phyloP scores from a whole-genome alignment of 2,329 filamentous ascomycete species.

The Aaosphaeria pasadenensis region DNA sequence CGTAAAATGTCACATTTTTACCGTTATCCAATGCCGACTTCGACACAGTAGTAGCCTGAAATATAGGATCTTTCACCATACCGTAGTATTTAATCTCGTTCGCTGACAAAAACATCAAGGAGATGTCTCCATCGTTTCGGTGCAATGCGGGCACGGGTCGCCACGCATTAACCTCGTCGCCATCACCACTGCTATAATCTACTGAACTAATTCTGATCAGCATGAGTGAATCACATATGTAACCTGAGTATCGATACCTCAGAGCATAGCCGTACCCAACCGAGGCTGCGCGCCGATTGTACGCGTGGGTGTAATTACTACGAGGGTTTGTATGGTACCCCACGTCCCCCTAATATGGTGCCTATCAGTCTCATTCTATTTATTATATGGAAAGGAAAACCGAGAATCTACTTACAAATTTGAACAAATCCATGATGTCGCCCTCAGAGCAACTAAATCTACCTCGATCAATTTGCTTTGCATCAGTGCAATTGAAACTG shows the following conservation, averaged over 20 bases:
- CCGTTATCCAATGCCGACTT: slow-evolving; percentile 1
- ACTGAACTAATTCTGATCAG: background rate
- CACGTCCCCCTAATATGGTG: too few relatives aligned
- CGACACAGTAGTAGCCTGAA: slow-evolving; percentile 1
- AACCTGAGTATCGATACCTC: background rate
- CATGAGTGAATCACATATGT: background rate
- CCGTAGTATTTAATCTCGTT: slow-evolving; percentile 5
- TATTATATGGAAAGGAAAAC: too few relatives aligned
- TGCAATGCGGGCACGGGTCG: slow-evolving; percentile 1
- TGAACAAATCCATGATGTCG: slow-evolving; percentile 1
- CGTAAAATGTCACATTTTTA: slow-evolving; percentile 4
- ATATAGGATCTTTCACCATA: slow-evolving; percentile 5
- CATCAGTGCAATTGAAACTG: slow-evolving; percentile 3
- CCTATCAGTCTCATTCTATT: too few relatives aligned
- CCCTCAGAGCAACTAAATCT: slow-evolving; percentile 1
- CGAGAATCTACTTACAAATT: background rate
- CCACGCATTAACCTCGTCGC: background rate
- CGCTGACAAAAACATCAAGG: slow-evolving; percentile 6
- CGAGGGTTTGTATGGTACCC: too few relatives aligned
- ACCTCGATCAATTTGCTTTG: background rate
- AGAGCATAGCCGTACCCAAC: slow-evolving; percentile 3
- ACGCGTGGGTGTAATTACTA: slow-evolving; percentile 2
- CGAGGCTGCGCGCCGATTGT: slow-evolving; percentile 2
- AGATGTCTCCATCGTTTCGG: slow-evolving; percentile 5
- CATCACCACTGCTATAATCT: background rate